These are phyloP conservation scores for Filosporella fistucella DNA, from an alignment of 495 filamentous ascomycete genomes.

Conservation along the genomic window DNA sequence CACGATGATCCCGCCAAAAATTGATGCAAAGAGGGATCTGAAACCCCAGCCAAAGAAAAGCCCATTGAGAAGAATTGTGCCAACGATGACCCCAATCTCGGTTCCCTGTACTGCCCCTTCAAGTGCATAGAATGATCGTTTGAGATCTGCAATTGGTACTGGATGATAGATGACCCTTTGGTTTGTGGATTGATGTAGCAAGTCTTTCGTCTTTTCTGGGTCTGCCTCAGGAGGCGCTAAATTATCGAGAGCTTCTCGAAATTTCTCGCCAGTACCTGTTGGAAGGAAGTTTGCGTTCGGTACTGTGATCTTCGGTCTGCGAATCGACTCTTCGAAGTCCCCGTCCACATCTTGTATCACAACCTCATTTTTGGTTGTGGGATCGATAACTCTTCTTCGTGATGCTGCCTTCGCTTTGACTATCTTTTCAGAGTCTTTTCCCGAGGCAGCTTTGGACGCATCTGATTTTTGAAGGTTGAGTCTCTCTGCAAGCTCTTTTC, in stretches of 20 bases:
- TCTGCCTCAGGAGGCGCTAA: conserved; percentile 9
- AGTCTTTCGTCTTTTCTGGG: conserved; percentile 6
- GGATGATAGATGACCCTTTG: conserved; percentile 4
- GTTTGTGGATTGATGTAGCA: conserved; percentile 7
- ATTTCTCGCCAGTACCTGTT: conserved; percentile 5
- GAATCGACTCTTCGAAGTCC: conserved; percentile 7
- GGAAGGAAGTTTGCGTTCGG: conserved; percentile 2
- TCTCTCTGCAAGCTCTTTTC: conserved; percentile 8
- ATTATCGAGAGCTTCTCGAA: conserved; percentile 3
- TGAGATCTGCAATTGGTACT: conserved; percentile 8
- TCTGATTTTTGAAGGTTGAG: conserved; percentile 7
- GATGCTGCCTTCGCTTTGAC: conserved; percentile 6
- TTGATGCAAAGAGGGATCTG: conserved; percentile 1
- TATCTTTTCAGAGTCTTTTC: conserved; percentile 10
- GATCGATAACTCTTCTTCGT: conserved; percentile 9
- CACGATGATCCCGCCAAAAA: conserved; percentile 5
- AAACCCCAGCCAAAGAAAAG: conserved; percentile 4
- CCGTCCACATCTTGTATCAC: conserved; percentile 13
- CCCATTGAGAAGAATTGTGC: conserved; percentile 1
- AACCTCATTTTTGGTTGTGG: conserved; percentile 11
- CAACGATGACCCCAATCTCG: background rate
- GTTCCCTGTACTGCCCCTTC: background rate
- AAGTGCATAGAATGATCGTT: conserved; percentile 5
- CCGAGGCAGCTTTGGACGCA: conserved; percentile 7
- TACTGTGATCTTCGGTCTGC: conserved; percentile 12